Base-by-base conservation (phyloP, 129 eudicot species). In the Helichrysum umbraculigerum region DNA sequence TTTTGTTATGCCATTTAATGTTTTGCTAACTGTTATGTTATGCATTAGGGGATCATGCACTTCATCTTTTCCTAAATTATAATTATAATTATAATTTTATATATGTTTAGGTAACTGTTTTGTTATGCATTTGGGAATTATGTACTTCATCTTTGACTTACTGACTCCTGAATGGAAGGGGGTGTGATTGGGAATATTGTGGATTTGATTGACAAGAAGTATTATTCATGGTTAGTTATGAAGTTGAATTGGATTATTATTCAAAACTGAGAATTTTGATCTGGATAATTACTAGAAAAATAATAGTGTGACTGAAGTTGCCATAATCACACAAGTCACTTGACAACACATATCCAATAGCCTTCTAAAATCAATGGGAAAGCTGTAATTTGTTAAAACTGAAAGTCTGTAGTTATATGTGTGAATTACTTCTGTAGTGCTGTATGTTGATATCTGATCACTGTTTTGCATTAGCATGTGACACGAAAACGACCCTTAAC, bases 121-220 rank as follows among this genome's bases (percentile, higher is more conserved):
- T 25, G 72, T 39, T 67, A 66, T 62, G 41, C 30, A 63, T 44
- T 41, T 61, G 19, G 71, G 32, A 30, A n/a, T 8, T 62, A n/a
- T 42, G 28, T 25, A 25, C 28, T 25, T 1, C 28, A 25, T 1
- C 61, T 42, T 68, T 29, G 68, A 77, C 74, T 68, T 12, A 57
- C 6, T 68, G 16, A 25, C 21, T 39, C 41, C 35, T 5, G 56
- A 44, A 17, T 19, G 37, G 74, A 54, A 67, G 75, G 56, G 74
- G 59, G 25, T 70, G 69, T 69, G 69, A 57, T 69, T 41, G 61
- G 68, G 47, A 28, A 65, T 25, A 29, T 29, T 35, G 52, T 74
- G 59, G 17, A 37, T 54, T 54, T 79, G 75, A 56, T 66, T 79
- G 34, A 47, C 41, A 41, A 42, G 65, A 58, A 73, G 41, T 19